Evolutionary conservation across 2,329 filamentous ascomycete species (phyloP).

Genomic region (Pseudocercospora fijiensis): DNA sequence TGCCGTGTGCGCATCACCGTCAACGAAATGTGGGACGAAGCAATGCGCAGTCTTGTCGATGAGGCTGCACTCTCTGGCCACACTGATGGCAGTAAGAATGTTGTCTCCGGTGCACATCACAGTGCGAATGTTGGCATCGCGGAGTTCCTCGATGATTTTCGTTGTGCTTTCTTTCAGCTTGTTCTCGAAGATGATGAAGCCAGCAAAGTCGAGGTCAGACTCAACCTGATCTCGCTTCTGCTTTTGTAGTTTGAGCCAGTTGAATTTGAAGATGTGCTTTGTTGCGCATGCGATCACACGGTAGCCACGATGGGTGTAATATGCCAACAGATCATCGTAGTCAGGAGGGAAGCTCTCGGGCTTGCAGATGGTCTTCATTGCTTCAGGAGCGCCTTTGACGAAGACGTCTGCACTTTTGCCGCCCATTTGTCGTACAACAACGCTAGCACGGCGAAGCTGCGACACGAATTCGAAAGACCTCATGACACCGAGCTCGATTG

Average conservation of each 20-base stretch:
- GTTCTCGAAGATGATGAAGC: constrained; percentile 98
- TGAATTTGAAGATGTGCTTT: constrained; percentile 81
- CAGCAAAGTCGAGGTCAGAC: constrained; percentile 78
- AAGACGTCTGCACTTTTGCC: constrained; percentile 81
- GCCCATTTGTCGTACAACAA: constrained; percentile 85
- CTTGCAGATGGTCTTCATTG: constrained; percentile 89
- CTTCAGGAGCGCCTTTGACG: constrained; percentile 95
- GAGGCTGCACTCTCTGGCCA: constrained; percentile 83
- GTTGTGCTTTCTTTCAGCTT: constrained; percentile 89
- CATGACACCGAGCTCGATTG: constrained; percentile 83
- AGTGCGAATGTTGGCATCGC: constrained; percentile 77
- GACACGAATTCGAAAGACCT: constrained; percentile 95
- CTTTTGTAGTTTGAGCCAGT: constrained; percentile 92
- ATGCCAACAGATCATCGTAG: constrained; percentile 82
- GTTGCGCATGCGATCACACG: constrained; percentile 94
- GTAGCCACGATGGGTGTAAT: constrained; percentile 94
- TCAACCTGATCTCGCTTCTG: constrained; percentile 87
- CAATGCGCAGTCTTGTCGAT: constrained; percentile 80
- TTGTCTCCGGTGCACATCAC: constrained; percentile 99
- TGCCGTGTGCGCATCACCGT: constrained; percentile 73
- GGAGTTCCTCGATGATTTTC: constrained; percentile 76
- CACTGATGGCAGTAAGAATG: constrained; percentile 92
- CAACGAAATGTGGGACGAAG: constrained; percentile 84
- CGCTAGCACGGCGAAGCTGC: constrained; percentile 85
- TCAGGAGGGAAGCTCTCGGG: constrained; percentile 80